These are phyloP conservation scores for Balamuthia mandrillaris DNA, from an alignment of 208 protist species.

Conservation along the genomic window DNA sequence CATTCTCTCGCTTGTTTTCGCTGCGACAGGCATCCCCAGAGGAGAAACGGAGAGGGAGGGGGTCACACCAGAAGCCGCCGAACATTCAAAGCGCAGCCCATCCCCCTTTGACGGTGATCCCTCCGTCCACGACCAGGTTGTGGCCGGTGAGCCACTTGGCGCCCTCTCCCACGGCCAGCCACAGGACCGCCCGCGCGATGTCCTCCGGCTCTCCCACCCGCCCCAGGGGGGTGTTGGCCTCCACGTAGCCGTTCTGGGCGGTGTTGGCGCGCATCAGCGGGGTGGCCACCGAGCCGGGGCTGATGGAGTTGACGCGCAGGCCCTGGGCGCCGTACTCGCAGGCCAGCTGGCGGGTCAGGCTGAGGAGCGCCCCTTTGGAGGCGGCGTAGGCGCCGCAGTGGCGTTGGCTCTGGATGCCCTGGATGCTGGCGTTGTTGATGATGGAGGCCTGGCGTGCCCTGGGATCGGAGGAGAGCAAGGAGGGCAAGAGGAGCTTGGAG, in stretches of 20 bases:
- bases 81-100: constrained; percentile 16
- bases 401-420: not conserved
- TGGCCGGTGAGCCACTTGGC: not conserved
- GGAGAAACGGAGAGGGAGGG: too few species aligned
- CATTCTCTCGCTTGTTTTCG: too few species aligned
- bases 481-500: not conserved
- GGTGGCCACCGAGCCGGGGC: not conserved
- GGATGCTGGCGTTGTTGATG: constrained; percentile 24
- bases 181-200: not conserved
- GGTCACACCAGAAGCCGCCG: too few species aligned
- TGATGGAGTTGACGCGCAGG: not conserved
- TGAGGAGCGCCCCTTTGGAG: not conserved
- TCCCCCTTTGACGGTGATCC: not conserved
- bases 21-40: too few species aligned
- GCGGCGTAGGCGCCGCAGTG: not conserved
- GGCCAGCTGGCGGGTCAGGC: not conserved
- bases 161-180: not conserved
- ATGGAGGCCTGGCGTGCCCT: not conserved
- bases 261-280: not conserved
- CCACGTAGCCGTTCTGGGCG: not conserved
- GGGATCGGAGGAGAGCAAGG: not conserved
- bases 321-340: not conserved
- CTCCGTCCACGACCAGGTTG: not conserved
- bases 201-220: not conserved
- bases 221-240: not conserved